A percentile compares a stretch with the other conserved stretches of the same genome.
These are phyloP conservation scores for Leishmania turanica DNA, from an alignment of 208 protist genomes.

Conservation along the genomic window DNA sequence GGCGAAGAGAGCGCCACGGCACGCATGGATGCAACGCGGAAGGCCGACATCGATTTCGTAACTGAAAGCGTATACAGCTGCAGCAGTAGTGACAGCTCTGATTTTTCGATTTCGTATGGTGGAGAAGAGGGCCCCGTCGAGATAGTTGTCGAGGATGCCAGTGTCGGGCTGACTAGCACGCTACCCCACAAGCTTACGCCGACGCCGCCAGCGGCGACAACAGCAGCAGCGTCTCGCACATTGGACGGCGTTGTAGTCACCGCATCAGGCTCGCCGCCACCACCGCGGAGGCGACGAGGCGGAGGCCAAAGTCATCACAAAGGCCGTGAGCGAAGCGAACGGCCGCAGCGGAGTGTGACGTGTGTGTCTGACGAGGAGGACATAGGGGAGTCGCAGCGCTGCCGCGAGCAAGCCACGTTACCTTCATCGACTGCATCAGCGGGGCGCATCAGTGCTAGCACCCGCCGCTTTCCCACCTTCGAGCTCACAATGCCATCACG, in stretches of 20 bases:
- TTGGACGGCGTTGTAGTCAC: neutral
- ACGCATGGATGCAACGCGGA: neutral
- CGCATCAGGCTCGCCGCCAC: neutral
- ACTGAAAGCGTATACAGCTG: neutral
- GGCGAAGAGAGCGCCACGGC: neutral
- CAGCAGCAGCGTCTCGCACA: no score
- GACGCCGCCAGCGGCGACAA: neutral
- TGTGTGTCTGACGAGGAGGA: neutral
- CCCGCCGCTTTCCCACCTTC: neutral
- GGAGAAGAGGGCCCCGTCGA: neutral
- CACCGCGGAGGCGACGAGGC: neutral
- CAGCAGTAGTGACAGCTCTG: neutral
- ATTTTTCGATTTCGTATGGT: neutral
- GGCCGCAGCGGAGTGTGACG: neutral
- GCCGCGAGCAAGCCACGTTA: neutral
- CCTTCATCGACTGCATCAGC: neutral
- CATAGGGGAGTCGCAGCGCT: neutral
- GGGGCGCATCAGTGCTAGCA: neutral
- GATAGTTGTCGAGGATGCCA: neutral
- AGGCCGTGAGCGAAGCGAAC: neutral
- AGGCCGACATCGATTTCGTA: neutral
- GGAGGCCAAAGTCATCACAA: neutral
- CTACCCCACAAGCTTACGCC: neutral
- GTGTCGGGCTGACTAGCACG: neutral
- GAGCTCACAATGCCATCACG: neutral